Base-by-base conservation (phyloP, 257 asterid species). In the Leptodermis oblonga region DNA sequence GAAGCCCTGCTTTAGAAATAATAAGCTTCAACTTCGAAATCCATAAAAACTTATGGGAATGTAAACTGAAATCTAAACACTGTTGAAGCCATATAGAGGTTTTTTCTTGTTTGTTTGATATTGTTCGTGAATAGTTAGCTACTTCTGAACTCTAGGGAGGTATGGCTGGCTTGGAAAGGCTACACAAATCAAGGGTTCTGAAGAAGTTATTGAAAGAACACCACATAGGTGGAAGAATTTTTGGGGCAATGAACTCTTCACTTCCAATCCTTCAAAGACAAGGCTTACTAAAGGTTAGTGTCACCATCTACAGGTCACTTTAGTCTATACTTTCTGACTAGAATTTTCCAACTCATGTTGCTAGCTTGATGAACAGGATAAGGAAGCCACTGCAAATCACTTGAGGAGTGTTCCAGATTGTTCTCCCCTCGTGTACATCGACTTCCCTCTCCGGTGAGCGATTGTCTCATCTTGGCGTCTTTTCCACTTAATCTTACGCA, bases 151-250 rank as follows among this genome's bases (percentile, higher is more conserved):
- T 36, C 3, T 78, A 93, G 99, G 99, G 99, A 70, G 96, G 94
- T 41, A 43, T 53, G 45, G 65, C 71, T 7, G 92, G 86, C 34
- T 54, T 81, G 4, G 94, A 86, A 72, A 76, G 87, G 82, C 79
- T 90, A 25, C 80, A 80, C 41, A 90, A 81, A 78, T 93, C 96
- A 5, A 81, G 70, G 78, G 56, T 87, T 73, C 88, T 93, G 65
- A 93, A 87, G 83, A 86, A 85, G 69, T 64, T 93, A 84, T 84
- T 93, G 8, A 88, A 87, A 80, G 96, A 93, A 73, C 97, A 90
- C 71, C 81, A 83, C 43, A 77, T 70, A 9, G 78, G 76, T 4
- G 92, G 86, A 56, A 85, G 97, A 83, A 65, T 90, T 64, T 58
- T 83, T 23, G 96, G 97, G 45, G 99, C 96, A 20, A 68, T 87